These are phyloP conservation scores for Lipomyces sp. DNA, from an alignment of 805 yeast genomes.

Conservation along the genomic window DNA sequence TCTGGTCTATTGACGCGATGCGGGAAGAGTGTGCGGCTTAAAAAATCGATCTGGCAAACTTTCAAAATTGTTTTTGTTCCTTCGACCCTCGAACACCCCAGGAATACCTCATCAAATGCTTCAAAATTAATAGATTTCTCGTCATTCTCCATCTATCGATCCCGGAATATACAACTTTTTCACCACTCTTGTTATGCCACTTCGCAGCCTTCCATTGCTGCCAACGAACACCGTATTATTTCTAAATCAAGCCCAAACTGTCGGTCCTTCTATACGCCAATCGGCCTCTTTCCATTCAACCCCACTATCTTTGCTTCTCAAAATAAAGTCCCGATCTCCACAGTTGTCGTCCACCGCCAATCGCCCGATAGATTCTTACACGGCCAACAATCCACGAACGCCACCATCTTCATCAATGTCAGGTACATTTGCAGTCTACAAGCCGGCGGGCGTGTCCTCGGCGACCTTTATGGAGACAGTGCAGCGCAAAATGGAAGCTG, in stretches of 20 bases:
- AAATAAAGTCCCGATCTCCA: background rate
- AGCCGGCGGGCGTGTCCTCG: slow-evolving; percentile 85
- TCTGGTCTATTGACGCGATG: no score
- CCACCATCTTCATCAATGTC: slow-evolving; percentile 58
- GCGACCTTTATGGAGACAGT: slow-evolving; percentile 70
- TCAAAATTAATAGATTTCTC: no score
- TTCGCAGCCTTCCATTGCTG: background rate
- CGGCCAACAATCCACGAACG: background rate
- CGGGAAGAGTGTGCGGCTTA: no score
- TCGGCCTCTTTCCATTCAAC: background rate
- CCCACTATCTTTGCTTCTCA: background rate
- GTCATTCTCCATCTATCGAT: no score
- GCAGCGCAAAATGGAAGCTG: slow-evolving; percentile 64
- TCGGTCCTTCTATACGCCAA: background rate
- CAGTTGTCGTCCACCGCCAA: background rate
- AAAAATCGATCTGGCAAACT: no score
- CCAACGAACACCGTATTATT: background rate
- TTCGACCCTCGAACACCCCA: no score
- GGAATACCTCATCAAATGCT: no score
- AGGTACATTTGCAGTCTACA: slow-evolving; percentile 89
- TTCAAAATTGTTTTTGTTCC: no score
- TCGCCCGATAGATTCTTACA: background rate
- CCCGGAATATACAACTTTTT: background rate
- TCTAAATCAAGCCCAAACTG: background rate
- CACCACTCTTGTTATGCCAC: background rate